Evolutionary conservation across 2,329 filamentous ascomycete genomes (phyloP), one percentile per base, ranked within the genome.

Genomic region (Curvularia spicifera): DNA sequence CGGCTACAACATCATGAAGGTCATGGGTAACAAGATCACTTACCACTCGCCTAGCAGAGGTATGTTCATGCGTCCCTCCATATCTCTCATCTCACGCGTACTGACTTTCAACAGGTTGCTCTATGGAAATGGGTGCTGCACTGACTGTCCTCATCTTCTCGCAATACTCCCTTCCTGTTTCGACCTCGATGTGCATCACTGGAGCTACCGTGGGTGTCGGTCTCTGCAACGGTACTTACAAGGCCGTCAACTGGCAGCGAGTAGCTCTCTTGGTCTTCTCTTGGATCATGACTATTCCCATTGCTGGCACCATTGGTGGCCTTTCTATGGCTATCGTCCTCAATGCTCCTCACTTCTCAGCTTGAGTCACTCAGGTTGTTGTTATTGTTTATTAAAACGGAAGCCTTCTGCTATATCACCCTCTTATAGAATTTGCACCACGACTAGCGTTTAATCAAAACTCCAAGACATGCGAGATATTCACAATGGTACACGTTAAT

Each of bases 1-100:
- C 69, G 90, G 89, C 9, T 92, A 91, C 81, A 91, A 92, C 81
- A 92, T 92, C 79, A 92, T 92, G 89, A 91, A 90, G 80, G 87
- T 90, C 77, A 91, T 92, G 89, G 90, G 90, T 52, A 93, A 92
- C 83, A 90, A 90, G 78, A 87, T 91, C 75, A 91, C 89, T 57
- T 89, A 89, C 76, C 88, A 90, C 75, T 85, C 83, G 3, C 84
- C 84, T 4, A 81, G 76, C 63, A 73, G 83, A 68, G 83, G 72
- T 68, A 65, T 48, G 58, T 59, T 7, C 15, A 26, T 28, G 13
- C 20, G 6, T n/a, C 47, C 26, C 28, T 4, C 4, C n/a, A 48
- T 28, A 3, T 2, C 44, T n/a, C 4, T 35, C n/a, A 29, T 51
- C 8, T 37, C 24, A 50, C 15, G 5, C 28, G 24, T 54, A 31